phyloP scores from a whole-genome alignment of 2,329 filamentous ascomycete species.

The Alternaria sp. region DNA sequence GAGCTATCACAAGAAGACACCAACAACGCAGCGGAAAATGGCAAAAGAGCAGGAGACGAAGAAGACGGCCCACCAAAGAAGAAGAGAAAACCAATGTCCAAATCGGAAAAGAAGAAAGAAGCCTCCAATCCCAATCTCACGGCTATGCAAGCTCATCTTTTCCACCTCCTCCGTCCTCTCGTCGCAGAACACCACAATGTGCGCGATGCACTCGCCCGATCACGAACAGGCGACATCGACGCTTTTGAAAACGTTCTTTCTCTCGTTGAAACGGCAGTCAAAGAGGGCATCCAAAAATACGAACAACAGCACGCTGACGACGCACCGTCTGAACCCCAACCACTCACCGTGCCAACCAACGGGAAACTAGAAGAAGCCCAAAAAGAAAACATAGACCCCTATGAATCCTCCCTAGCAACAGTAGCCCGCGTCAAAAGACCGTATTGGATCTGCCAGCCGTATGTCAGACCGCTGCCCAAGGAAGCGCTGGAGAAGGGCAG shows the following conservation, averaged over 20 bases:
- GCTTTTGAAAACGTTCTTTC: constrained; percentile 78
- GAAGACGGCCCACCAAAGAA: constrained; percentile 49
- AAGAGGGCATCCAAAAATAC: constrained; percentile 74
- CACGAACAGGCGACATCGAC: constrained; percentile 73
- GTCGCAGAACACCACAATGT: constrained; percentile 82
- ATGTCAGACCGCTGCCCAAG: constrained; percentile 83
- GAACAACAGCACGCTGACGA: constrained; percentile 50
- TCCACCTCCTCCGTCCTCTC: constrained; percentile 86
- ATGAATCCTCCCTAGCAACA: constrained; percentile 69
- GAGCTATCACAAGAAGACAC: constrained; percentile 49
- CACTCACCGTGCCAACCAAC: constrained; percentile 1
- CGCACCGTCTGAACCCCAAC: constrained; percentile 5
- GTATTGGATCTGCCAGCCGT: constrained; percentile 90
- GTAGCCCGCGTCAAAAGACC: constrained; percentile 79
- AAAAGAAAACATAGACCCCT: constrained; percentile 37
- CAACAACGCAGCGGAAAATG: constrained; percentile 13
- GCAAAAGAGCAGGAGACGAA: constrained; percentile 13
- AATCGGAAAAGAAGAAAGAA: constrained; percentile 59
- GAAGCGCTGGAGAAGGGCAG: constrained; percentile 87
- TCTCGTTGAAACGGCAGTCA: constrained; percentile 78
- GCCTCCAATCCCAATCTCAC: constrained; percentile 71
- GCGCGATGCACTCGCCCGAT: constrained; percentile 80
- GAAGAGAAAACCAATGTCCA: constrained; percentile 45
- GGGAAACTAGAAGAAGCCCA: background rate
- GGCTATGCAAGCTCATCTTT: constrained; percentile 89